These are phyloP conservation scores for Bruguiera sexangula DNA, from an alignment of 345 rosid genomes.

Conservation along the genomic window DNA sequence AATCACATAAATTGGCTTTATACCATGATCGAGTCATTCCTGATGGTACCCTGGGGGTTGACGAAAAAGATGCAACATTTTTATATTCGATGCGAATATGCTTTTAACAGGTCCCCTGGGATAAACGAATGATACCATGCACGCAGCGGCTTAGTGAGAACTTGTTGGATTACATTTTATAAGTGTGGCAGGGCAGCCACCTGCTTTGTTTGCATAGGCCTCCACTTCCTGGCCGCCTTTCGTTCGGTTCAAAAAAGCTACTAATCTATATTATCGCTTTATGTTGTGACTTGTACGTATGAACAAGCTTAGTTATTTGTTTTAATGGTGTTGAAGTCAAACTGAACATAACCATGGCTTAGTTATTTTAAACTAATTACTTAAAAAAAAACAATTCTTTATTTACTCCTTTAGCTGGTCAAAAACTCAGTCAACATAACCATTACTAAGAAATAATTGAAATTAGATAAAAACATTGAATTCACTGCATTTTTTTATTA, in stretches of 20 bases:
- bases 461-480: not conserved
- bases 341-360: too few species aligned
- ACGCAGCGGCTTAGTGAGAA: not conserved
- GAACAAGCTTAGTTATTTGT: too few species aligned
- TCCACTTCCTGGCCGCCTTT: too few species aligned
- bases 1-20: slow-evolving; percentile 4
- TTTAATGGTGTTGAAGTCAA: too few species aligned
- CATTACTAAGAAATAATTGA: not conserved
- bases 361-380: too few species aligned
- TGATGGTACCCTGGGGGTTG: slow-evolving; percentile 7
- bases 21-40: not conserved
- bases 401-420: too few species aligned
- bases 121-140: slow-evolving; percentile 3
- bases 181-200: too few species aligned
- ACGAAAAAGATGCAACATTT: not conserved
- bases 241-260: too few species aligned
- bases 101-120: not conserved
- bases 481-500: not conserved
- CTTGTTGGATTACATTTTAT: slow-evolving; percentile 4
- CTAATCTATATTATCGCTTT: too few species aligned
- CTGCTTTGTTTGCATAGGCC: too few species aligned
- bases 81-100: not conserved
- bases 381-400: too few species aligned
- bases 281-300: too few species aligned
- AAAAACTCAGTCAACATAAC: not conserved